Conservation (phyloP, 75 land plant genomes). For the Cupressus sempervirens region DNA sequence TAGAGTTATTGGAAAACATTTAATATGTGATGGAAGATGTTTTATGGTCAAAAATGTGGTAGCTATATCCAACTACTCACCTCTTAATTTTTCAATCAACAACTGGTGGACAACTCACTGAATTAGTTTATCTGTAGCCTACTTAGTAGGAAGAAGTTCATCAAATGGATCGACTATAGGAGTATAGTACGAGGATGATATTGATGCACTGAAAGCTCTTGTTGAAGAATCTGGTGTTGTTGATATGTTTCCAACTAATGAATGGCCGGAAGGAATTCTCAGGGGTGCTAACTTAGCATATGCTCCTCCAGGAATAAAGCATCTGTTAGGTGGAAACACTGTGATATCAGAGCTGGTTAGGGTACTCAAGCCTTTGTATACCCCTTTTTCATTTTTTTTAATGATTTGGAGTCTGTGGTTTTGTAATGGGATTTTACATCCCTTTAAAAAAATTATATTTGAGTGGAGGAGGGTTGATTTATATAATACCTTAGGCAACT, state of each 20-base stretch:
- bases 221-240: constrained; percentile 78
- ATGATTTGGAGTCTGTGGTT: no score
- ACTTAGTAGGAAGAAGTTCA: constrained; percentile 71
- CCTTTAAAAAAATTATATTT: no score
- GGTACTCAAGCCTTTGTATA: constrained; percentile 90
- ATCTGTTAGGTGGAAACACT: constrained; percentile 38
- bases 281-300: constrained; percentile 39
- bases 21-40: no score
- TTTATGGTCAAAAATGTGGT: no score
- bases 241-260: constrained; percentile 92
- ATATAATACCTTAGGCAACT: no score
- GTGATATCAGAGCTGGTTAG: constrained; percentile 67
- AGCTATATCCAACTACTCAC: no score
- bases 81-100: no score
- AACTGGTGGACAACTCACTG: no score
- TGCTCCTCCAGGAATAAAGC: constrained; percentile 41
- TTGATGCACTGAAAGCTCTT: constrained; percentile 83
- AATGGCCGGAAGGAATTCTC: constrained; percentile 87
- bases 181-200: constrained; percentile 80
- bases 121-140: constrained; percentile 71
- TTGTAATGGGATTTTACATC: no score
- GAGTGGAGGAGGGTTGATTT: no score
- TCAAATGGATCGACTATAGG: constrained; percentile 45
- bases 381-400: no score
- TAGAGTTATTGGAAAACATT: no score